Percentiles rank a stretch among this genome's conserved stretches.
These are phyloP conservation scores for Panellus pusillus DNA, from an alignment of 768 basidiomycete genomes.

Conservation along the genomic window DNA sequence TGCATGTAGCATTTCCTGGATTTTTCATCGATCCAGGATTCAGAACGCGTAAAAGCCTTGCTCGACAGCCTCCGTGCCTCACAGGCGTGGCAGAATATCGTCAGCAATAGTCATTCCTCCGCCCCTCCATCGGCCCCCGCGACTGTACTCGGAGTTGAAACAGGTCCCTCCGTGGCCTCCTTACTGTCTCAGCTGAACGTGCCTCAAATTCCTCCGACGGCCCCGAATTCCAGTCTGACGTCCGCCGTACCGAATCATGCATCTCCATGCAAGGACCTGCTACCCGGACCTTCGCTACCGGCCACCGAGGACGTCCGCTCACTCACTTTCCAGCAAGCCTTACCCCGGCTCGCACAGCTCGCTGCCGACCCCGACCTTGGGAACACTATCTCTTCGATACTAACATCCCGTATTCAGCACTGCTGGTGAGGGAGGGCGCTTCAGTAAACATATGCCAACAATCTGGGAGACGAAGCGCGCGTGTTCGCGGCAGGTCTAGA, in stretches of 20 bases:
- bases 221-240: not conserved
- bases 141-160: not conserved
- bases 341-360: constrained; percentile 64
- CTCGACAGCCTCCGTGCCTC: constrained; percentile 70
- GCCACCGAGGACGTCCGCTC: constrained; percentile 40
- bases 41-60: constrained; percentile 64
- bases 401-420: no score
- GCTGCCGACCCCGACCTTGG: constrained; percentile 55
- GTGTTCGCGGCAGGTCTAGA: no score
- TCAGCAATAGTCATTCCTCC: constrained; percentile 12
- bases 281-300: constrained; percentile 10
- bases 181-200: constrained; percentile 62
- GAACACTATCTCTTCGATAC: no score
- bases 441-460: no score
- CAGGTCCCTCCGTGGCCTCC: constrained; percentile 49
- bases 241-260: not conserved
- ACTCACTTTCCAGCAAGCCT: constrained; percentile 67
- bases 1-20: constrained; percentile 1
- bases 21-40: constrained; percentile 47
- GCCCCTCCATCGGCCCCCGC: constrained; percentile 6
- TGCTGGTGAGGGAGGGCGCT: no score
- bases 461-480: no score
- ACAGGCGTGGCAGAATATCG: constrained; percentile 63
- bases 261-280: constrained; percentile 7
- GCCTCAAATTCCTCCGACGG: constrained; percentile 22